Base-by-base conservation (phyloP, 768 basidiomycete species). In the Thelephora ganbajun region DNA sequence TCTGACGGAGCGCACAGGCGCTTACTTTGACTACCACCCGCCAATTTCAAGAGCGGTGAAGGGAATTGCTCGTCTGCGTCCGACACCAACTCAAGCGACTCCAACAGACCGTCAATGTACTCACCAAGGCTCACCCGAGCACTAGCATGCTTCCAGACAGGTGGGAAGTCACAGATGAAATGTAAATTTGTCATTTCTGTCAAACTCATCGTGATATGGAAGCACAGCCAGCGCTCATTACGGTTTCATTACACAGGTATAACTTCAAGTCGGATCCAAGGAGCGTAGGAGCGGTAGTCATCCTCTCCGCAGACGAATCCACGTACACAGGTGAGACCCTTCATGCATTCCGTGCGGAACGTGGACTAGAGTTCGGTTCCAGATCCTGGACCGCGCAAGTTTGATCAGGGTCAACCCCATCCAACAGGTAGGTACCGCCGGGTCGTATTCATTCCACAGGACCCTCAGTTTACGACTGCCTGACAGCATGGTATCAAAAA, bases 401-500 rank as follows among this genome's bases (percentile, higher is more conserved):
- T 72, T 55, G 61, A 79, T 53, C 77, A 84, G 56, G 88, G 87
- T 11, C 66, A 59, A 26, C 86, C 88, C 5, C 87, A 88, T 64
- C 89, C 89, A 2, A 74, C 79, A 54, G 83, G 85, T 79, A 59
- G 53, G 68, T 54, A 13, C 11, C n/a, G 52, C 26, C 42, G 23
- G 39, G 5, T 13, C 33, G 9, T 26, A 22, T 30, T 30, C 26
- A 9, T 9, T 9, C 26, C 26, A 9, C 5, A 9, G 5, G 26
- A 9, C 26, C 26, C 9, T 23, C 43, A 9, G 19, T 39, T 19
- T 43, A 51, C 37, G 48, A 33, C 35, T 12, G n/a, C 33, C 14
- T 20, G 35, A 9, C 52, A 87, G 87, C 90, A 18, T 92, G 87
- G 88, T 90, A 74, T 59, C 87, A 89, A 61, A 79, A 82, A 53